Evolutionary conservation across 176 grass and related monocot species (phyloP).

Genomic region (Avena eriantha): DNA sequence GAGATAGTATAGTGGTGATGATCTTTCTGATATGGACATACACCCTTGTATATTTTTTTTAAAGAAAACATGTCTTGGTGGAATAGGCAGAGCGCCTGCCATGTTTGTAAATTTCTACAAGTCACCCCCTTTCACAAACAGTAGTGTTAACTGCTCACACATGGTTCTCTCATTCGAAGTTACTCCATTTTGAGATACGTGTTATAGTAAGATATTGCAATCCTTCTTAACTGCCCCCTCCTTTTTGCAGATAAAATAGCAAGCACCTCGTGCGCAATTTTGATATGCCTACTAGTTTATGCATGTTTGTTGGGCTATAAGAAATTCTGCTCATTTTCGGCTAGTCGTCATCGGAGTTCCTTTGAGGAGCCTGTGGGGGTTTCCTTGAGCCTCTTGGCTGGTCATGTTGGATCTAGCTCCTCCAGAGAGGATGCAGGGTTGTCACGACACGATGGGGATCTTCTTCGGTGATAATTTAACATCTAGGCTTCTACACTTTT

Average conservation of each 20-base stretch:
- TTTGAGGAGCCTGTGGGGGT: neutral
- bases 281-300: slow-evolving; percentile 14
- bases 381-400: neutral
- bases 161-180: neutral
- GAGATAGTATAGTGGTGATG: no score
- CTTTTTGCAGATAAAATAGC: slow-evolving; percentile 31
- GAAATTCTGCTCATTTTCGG: neutral
- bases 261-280: neutral
- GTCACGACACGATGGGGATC: neutral
- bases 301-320: neutral
- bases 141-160: neutral
- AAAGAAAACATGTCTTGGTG: no score
- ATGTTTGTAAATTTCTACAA: neutral
- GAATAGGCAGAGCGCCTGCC: neutral
- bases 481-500: neutral
- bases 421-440: neutral
- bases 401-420: neutral
- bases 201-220: neutral
- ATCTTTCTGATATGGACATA: neutral
- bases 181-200: neutral
- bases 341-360: neutral
- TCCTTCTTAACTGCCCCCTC: neutral
- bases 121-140: neutral
- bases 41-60: neutral
- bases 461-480: neutral